phyloP scores from a whole-genome alignment of 352 stramenopile species.

The Phytophthora sp. region DNA sequence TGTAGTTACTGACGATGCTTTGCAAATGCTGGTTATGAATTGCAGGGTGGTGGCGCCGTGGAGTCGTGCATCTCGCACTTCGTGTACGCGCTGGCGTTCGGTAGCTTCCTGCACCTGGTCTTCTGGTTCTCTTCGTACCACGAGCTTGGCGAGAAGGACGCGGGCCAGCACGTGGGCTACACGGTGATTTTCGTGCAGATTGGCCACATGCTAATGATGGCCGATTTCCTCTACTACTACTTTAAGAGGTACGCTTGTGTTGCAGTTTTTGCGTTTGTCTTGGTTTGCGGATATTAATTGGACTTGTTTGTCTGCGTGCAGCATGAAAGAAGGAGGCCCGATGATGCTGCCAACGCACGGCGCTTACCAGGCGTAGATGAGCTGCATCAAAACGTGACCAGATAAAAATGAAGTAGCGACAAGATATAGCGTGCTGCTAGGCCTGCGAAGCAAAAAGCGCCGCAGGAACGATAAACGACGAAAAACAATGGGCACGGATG shows the following conservation, averaged over 20 bases:
- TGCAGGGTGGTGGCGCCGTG: constrained; percentile 90
- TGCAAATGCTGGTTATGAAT: not conserved
- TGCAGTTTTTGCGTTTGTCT: not conserved
- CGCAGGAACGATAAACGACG: constrained; percentile 25
- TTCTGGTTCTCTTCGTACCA: constrained; percentile 99
- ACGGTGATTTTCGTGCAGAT: constrained; percentile 98
- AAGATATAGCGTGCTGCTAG: constrained; percentile 29
- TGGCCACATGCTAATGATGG: constrained; percentile 98
- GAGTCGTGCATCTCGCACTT: constrained; percentile 98
- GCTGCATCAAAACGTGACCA: constrained; percentile 16
- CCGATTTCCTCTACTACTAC: constrained; percentile 99
- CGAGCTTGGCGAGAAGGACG: constrained; percentile 95
- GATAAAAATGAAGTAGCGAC: constrained; percentile 4
- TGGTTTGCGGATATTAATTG: not conserved
- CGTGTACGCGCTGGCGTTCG: constrained; percentile 95
- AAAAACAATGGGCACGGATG: constrained; percentile 22
- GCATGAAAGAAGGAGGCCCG: constrained; percentile 87
- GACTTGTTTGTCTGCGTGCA: constrained; percentile 19
- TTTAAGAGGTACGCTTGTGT: constrained; percentile 84
- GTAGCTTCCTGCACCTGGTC: constrained; percentile 95
- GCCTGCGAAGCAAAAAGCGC: constrained; percentile 9
- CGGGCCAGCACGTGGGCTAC: constrained; percentile 90
- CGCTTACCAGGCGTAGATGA: constrained; percentile 76
- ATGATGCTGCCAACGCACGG: constrained; percentile 92
- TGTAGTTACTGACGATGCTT: not conserved